These are phyloP conservation scores for Rubia peregrina DNA, from an alignment of 305 asterid genomes.

Conservation along the genomic window DNA sequence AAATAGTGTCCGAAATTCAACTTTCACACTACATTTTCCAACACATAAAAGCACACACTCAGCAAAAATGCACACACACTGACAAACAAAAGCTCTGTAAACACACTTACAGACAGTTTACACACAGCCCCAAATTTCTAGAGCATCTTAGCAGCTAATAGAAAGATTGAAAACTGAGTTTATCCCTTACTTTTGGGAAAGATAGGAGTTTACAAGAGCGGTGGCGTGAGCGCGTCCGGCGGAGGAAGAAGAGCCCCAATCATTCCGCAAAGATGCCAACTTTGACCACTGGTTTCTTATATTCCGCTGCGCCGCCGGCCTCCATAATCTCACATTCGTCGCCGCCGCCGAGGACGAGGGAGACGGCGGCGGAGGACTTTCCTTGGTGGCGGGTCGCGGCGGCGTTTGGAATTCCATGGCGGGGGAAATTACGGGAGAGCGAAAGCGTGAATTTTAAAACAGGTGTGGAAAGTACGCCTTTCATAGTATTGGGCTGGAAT, in stretches of 20 bases:
- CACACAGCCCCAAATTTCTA: not conserved
- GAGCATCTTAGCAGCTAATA: not conserved
- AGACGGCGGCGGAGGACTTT: conserved; percentile 10
- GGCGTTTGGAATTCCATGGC: conserved; percentile 14
- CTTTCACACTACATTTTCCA: no score
- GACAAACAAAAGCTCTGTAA: no score
- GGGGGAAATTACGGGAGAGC: not conserved
- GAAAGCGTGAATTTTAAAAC: not conserved
- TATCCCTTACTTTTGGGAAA: conserved; percentile 47
- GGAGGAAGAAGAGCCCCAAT: conserved; percentile 58
- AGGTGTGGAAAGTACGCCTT: not conserved
- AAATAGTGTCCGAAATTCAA: no score
- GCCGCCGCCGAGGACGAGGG: conserved; percentile 22
- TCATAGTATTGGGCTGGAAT: not conserved
- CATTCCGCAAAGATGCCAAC: conserved; percentile 45
- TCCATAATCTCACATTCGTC: conserved; percentile 52
- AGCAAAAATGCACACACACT: no score
- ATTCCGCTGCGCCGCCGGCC: conserved; percentile 72
- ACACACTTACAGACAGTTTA: no score
- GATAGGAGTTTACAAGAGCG: conserved; percentile 58
- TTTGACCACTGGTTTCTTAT: conserved; percentile 81
- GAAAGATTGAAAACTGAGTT: not conserved
- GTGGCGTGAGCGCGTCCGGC: conserved; percentile 65
- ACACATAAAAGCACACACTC: no score
- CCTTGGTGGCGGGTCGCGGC: not conserved